Conservation (phyloP, 352 stramenopile genomes). For the Pythium pyrilobum region DNA sequence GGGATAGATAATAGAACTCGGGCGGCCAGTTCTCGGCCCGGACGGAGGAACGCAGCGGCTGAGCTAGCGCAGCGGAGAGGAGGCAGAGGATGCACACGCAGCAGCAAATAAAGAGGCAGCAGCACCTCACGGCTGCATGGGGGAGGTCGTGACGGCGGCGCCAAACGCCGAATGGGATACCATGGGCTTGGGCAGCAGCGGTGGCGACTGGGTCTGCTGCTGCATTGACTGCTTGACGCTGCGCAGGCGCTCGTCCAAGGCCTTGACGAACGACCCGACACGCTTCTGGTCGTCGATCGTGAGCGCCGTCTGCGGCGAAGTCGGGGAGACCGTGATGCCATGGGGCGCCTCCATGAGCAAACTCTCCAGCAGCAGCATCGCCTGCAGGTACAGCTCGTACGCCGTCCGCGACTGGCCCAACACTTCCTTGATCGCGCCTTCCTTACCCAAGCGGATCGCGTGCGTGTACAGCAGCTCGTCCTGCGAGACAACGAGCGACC, state of each 20-base stretch:
- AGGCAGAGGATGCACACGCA: too few species aligned
- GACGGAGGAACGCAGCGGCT: too few species aligned
- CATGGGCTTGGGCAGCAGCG: constrained; percentile 10
- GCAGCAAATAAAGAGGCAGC: constrained; percentile 2
- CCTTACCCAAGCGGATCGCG: constrained; percentile 51
- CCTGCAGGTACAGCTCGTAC: constrained; percentile 58
- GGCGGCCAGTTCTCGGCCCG: too few species aligned
- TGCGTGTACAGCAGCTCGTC: constrained; percentile 63
- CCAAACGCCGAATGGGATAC: constrained; percentile 8
- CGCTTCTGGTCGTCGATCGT: constrained; percentile 50
- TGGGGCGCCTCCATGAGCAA: constrained; percentile 40
- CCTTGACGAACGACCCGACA: constrained; percentile 39
- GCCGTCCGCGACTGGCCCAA: constrained; percentile 47
- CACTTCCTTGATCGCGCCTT: constrained; percentile 66
- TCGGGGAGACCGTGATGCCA: background rate
- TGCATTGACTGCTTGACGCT: constrained; percentile 30
- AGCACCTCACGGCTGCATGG: background rate
- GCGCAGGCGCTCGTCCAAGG: constrained; percentile 45
- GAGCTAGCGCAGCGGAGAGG: too few species aligned
- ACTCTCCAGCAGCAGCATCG: constrained; percentile 56
- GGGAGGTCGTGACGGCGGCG: constrained; percentile 8
- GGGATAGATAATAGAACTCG: too few species aligned
- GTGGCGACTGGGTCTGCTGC: constrained; percentile 8
- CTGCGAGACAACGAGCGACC: constrained; percentile 32
- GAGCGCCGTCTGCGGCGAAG: constrained; percentile 7